These are phyloP conservation scores for Geranium brycei DNA, from an alignment of 345 rosid species.

Conservation along the genomic window DNA sequence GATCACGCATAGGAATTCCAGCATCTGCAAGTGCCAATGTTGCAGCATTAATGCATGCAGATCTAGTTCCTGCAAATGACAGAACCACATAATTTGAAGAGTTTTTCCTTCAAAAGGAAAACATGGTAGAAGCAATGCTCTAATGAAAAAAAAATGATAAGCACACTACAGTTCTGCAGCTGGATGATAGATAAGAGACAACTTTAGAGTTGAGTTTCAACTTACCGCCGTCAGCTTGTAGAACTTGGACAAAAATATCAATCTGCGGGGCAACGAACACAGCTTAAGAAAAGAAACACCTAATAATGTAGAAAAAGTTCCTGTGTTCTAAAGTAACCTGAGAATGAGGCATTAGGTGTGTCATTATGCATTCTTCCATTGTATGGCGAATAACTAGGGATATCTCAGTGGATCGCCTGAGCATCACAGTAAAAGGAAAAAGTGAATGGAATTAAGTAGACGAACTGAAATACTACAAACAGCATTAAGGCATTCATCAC, in stretches of 20 bases:
- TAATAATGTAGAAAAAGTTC: background rate
- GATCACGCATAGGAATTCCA: conserved; percentile 93
- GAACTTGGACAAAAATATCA: conserved; percentile 88
- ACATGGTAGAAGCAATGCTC: too few species aligned
- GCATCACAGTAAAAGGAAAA: background rate
- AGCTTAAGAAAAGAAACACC: background rate
- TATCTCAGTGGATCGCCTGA: conserved; percentile 91
- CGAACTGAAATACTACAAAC: too few species aligned
- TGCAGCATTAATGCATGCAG: conserved; percentile 97
- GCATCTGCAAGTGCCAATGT: conserved; percentile 95
- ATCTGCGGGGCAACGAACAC: conserved; percentile 36
- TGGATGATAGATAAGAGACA: too few species aligned
- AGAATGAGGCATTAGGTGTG: conserved; percentile 76
- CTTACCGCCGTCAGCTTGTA: conserved; percentile 97
- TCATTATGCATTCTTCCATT: conserved; percentile 84
- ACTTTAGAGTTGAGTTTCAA: conserved; percentile 1
- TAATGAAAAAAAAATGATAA: too few species aligned
- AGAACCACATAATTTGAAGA: background rate
- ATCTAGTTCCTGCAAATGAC: conserved; percentile 55
- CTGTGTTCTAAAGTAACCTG: conserved; percentile 37
- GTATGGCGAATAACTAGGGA: conserved; percentile 88
- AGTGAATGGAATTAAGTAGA: too few species aligned
- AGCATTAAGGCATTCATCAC: too few species aligned
- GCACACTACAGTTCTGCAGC: too few species aligned
- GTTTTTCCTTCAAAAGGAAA: too few species aligned